Evolutionary conservation across 306 rosid species (phyloP).

Genomic region (Styphnolobium japonicum): DNA sequence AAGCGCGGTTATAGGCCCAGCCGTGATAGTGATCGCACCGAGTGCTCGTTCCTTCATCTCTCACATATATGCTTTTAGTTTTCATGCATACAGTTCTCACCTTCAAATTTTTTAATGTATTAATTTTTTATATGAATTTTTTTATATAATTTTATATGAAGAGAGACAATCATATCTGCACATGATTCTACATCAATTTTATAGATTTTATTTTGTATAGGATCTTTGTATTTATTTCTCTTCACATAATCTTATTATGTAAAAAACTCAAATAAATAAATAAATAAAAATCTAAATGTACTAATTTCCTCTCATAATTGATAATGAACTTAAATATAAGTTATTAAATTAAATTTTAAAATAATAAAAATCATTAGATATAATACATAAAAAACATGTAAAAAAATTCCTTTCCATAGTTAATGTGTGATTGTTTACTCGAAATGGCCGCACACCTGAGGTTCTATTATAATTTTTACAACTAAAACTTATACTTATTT

Average conservation of each 20-base stretch:
- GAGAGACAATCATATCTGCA: neutral
- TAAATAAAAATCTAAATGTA: neutral
- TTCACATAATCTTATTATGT: neutral
- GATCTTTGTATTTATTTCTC: neutral
- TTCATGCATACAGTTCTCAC: neutral
- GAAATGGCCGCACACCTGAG: neutral
- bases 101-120: neutral
- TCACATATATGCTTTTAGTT: slow-evolving; percentile 15
- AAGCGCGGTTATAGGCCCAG: slow-evolving; percentile 9
- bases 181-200: neutral
- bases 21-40: neutral
- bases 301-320: neutral
- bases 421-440: neutral
- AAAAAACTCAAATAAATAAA: neutral
- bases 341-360: neutral
- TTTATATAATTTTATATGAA: neutral
- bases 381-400: neutral
- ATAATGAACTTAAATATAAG: neutral
- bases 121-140: neutral
- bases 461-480: neutral
- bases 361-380: neutral
- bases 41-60: neutral
- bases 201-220: neutral
- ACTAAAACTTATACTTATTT: neutral
- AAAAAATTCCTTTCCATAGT: neutral